phyloP scores from a whole-genome alignment of 352 stramenopile species.

The Phytopythium kandeliae region DNA sequence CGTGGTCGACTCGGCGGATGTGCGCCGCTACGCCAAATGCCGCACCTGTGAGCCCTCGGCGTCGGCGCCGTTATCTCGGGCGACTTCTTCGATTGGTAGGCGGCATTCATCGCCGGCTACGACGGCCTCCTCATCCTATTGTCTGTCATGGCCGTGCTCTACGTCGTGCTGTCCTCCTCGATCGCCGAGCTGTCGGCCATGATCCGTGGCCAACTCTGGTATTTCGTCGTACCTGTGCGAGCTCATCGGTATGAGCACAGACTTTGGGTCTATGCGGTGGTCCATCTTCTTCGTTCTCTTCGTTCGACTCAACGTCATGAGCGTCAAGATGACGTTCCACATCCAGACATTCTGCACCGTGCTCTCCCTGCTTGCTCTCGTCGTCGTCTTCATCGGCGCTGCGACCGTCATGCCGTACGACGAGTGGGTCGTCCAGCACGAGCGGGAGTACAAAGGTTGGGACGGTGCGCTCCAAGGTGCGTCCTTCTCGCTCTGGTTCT shows the following conservation, averaged over 20 bases:
- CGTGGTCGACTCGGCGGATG: constrained; percentile 1
- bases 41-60: constrained; percentile 55
- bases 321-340: constrained; percentile 59
- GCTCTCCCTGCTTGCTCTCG: constrained; percentile 41
- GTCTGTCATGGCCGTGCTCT: constrained; percentile 46
- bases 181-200: constrained; percentile 56
- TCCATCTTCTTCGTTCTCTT: constrained; percentile 54
- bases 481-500: constrained; percentile 64
- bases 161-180: constrained; percentile 56
- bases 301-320: constrained; percentile 43
- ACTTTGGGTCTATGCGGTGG: constrained; percentile 43
- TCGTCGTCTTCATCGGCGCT: constrained; percentile 53
- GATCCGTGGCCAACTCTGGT: constrained; percentile 38
- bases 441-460: constrained; percentile 53
- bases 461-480: constrained; percentile 42
- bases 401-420: constrained; percentile 44
- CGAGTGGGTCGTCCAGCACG: constrained; percentile 37
- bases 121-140: constrained; percentile 51
- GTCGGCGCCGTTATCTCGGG: constrained; percentile 54
- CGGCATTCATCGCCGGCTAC: constrained; percentile 44
- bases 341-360: constrained; percentile 43
- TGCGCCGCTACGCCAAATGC: constrained; percentile 45
- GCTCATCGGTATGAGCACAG: constrained; percentile 27
- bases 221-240: constrained; percentile 58
- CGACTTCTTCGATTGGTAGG: constrained; percentile 61